Conservation (phyloP, 1,139 yeast species). For the Yamadazyma pseudoaaseri region DNA sequence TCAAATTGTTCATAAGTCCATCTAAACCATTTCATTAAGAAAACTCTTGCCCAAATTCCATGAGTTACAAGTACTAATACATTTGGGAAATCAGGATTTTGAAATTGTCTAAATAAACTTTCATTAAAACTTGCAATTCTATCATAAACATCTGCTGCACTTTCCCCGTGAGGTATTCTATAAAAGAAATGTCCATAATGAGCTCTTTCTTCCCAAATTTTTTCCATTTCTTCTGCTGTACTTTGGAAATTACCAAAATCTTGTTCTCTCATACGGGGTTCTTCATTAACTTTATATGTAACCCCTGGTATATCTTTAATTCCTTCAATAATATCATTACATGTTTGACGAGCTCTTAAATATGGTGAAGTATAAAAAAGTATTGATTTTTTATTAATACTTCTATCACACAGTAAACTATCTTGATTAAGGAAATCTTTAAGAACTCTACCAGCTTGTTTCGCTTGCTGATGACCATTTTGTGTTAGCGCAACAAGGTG, state of each 20-base stretch:
- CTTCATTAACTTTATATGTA: constrained; percentile 64
- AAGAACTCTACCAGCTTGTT: constrained; percentile 63
- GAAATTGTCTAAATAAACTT: constrained; percentile 77
- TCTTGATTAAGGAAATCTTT: constrained; percentile 48
- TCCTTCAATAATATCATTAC: constrained; percentile 63
- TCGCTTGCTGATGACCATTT: constrained; percentile 68
- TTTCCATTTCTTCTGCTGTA: constrained; percentile 72
- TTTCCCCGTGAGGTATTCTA: constrained; percentile 89
- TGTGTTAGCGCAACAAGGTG: constrained; percentile 73
- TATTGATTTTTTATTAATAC: constrained; percentile 27
- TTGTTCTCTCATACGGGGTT: constrained; percentile 89
- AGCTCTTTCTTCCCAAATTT: constrained; percentile 78
- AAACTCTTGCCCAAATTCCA: constrained; percentile 92
- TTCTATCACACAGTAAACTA: constrained; percentile 16
- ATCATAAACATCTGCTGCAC: constrained; percentile 94
- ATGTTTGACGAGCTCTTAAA: constrained; percentile 75
- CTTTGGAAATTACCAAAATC: constrained; percentile 93
- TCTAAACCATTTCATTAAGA: constrained; percentile 88
- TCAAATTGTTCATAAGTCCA: constrained; percentile 93
- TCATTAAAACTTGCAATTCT: constrained; percentile 88
- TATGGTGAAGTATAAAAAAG: constrained; percentile 84
- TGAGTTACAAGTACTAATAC: constrained; percentile 84
- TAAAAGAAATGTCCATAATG: constrained; percentile 90
- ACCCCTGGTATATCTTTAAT: constrained; percentile 51
- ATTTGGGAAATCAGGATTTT: constrained; percentile 61